phyloP scores from a whole-genome alignment of 371 early-diverging fungal genomes.

The Dichotomocladium elegans region DNA sequence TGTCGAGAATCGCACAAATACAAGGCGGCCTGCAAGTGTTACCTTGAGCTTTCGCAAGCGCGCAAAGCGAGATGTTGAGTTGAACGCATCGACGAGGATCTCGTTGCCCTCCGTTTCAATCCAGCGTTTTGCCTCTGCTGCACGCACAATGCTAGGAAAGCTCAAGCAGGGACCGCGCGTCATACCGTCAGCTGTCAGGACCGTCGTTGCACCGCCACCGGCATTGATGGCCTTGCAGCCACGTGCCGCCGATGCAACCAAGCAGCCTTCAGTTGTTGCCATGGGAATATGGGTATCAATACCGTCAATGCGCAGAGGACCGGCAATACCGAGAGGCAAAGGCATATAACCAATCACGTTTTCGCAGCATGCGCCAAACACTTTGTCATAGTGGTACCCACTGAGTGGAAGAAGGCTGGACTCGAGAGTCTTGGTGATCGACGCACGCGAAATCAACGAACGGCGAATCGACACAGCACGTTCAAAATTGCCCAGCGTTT shows the following conservation, averaged over 20 bases:
- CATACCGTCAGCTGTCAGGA: conserved; percentile 88
- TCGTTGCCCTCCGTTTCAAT: conserved; percentile 68
- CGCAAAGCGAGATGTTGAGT: conserved; percentile 88
- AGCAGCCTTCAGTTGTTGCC: conserved; percentile 95
- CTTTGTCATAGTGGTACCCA: conserved; percentile 86
- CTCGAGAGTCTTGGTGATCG: conserved; percentile 60
- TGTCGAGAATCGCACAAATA: conserved; percentile 85
- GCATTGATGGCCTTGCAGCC: conserved; percentile 94
- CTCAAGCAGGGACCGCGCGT: conserved; percentile 91
- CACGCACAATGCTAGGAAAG: conserved; percentile 68
- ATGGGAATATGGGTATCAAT: conserved; percentile 82
- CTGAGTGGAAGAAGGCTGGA: conserved; percentile 66
- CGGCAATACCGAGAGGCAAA: conserved; percentile 89
- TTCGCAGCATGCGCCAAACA: conserved; percentile 93
- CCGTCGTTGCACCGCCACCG: conserved; percentile 85
- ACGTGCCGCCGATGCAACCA: conserved; percentile 91
- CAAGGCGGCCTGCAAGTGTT: conserved; percentile 78
- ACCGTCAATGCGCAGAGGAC: conserved; percentile 82
- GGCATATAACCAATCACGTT: conserved; percentile 96
- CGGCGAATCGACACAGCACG: conserved; percentile 87
- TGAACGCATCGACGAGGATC: conserved; percentile 72
- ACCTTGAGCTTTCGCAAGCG: conserved; percentile 78
- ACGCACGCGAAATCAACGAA: conserved; percentile 65
- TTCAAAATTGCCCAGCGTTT: conserved; percentile 66
- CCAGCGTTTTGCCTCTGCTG: conserved; percentile 74